phyloP scores from a whole-genome alignment of 2,329 filamentous ascomycete species.

The Bipolaris sorokiniana region DNA sequence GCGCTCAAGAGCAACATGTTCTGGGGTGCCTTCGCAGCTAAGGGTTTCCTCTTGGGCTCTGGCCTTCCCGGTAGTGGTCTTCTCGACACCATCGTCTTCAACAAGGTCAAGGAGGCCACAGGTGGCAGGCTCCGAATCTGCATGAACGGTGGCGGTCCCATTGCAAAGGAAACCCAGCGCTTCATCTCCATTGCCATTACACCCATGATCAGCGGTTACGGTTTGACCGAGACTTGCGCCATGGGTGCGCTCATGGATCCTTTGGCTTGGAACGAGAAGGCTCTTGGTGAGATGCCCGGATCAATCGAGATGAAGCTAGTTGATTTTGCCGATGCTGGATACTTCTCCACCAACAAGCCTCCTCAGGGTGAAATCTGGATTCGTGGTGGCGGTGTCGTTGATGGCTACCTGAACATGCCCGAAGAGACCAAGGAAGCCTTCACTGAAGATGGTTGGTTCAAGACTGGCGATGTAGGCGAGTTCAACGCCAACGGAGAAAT shows the following conservation, averaged over 20 bases:
- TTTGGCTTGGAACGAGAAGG: conserved; percentile 77
- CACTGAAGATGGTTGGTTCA: conserved; percentile 92
- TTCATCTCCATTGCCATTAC: conserved; percentile 93
- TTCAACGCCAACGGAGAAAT: conserved; percentile 81
- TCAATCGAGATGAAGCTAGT: conserved; percentile 90
- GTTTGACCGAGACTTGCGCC: conserved; percentile 89
- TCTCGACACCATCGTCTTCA: conserved; percentile 85
- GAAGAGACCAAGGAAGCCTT: conserved; percentile 80
- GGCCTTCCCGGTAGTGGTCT: conserved; percentile 70
- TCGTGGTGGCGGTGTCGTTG: conserved; percentile 75
- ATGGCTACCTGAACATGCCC: conserved; percentile 82
- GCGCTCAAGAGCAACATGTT: conserved; percentile 79
- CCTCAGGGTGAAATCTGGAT: conserved; percentile 95
- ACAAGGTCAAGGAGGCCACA: conserved; percentile 87
- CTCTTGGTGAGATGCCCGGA: conserved; percentile 79
- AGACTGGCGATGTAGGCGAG: conserved; percentile 93
- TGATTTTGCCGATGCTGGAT: conserved; percentile 86
- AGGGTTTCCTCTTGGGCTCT: conserved; percentile 64
- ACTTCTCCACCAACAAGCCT: conserved; percentile 73
- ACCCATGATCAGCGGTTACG: conserved; percentile 94
- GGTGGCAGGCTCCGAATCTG: conserved; percentile 87
- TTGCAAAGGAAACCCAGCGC: conserved; percentile 83
- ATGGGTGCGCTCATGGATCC: conserved; percentile 85
- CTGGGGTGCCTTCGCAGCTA: conserved; percentile 68
- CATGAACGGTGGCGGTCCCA: conserved; percentile 92